Evolutionary conservation across 2,329 filamentous ascomycete genomes (phyloP), one percentile per base, ranked within the genome.

Genomic region (Aspergillus carbonarius): DNA sequence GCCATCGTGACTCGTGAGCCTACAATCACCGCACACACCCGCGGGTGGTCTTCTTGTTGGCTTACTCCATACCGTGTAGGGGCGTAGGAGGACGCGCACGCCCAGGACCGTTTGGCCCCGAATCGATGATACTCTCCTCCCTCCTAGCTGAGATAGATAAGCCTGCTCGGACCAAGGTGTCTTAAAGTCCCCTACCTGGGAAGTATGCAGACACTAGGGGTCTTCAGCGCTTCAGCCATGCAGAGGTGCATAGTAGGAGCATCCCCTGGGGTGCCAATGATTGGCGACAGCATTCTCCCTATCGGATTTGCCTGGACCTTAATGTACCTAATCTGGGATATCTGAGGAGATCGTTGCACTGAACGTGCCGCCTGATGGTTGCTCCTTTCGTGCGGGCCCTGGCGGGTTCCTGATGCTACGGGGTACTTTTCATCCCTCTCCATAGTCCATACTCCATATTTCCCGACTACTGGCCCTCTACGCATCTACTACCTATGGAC

Each of bases 201-300:
- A 48, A 30, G 44, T 48, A 48, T 48, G 44, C 44, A 30, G 44
- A 48, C 44, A 48, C 44, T 48, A 48, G 44, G 44, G 44, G 25
- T 8, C 27, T 12, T 48, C 44, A 27, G 20, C 30, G 30, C 30
- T 32, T 32, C 30, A 32, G 30, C 17, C 37, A 20, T 48, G 44
- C 44, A 48, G 27, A 48, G 25, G 44, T 48, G 27, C 25, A 23
- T 10, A 30, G 15, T 6, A 47, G 13, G 15, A 17, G 25, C 13
- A 30, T 30, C 23, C 42, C 20, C 30, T 27, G 42, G 23, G 12
- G 23, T 44, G 12, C 7, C 13, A 5, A 47, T 47, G 42, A 47
- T 47, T 47, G 42, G 42, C 8, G 42, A 25, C 23, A 2, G 15
- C 44, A 48, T 18, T 48, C 9, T 30, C n/a, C 44, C n/a, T 30